phyloP scores from a whole-genome alignment of 2,329 filamentous ascomycete genomes.

The Zymoseptoria pseudotritici region DNA sequence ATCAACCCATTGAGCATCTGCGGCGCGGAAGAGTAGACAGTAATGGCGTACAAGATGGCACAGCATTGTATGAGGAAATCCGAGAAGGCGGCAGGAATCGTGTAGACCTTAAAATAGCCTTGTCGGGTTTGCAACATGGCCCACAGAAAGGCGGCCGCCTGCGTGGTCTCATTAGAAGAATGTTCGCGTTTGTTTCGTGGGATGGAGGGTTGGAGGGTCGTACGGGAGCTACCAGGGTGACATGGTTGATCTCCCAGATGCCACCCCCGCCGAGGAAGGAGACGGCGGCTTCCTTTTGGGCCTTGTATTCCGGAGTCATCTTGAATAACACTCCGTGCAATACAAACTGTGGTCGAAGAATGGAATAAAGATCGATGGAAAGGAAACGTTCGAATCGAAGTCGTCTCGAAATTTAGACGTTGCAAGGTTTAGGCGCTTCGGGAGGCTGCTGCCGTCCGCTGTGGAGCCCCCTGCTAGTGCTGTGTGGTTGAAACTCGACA shows the following conservation, averaged over 20 bases:
- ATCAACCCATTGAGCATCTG: conserved; percentile 69
- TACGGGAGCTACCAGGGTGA: conserved; percentile 81
- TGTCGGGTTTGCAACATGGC: conserved; percentile 78
- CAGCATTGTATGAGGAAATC: conserved; percentile 86
- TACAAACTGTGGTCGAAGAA: background rate
- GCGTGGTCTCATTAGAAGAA: conserved; percentile 11
- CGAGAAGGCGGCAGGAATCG: conserved; percentile 57
- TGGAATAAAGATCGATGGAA: background rate
- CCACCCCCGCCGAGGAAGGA: conserved; percentile 80
- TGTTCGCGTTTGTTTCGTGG: conserved; percentile 21
- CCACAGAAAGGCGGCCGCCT: conserved; percentile 82
- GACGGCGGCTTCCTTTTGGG: conserved; percentile 90
- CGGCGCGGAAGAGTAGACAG: conserved; percentile 70
- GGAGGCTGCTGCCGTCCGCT: background rate
- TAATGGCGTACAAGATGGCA: conserved; percentile 75
- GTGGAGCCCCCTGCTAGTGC: background rate
- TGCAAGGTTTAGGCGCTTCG: background rate
- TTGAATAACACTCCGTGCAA: background rate
- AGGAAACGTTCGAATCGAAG: background rate
- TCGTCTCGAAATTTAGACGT: background rate
- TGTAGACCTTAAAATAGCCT: conserved; percentile 74
- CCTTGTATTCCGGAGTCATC: conserved; percentile 62
- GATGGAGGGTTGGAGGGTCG: conserved; percentile 26
- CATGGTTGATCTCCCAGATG: conserved; percentile 76
- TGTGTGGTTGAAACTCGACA: background rate